These are phyloP conservation scores for Rhizopogon vinicolor DNA, from an alignment of 768 basidiomycete genomes.

Conservation along the genomic window DNA sequence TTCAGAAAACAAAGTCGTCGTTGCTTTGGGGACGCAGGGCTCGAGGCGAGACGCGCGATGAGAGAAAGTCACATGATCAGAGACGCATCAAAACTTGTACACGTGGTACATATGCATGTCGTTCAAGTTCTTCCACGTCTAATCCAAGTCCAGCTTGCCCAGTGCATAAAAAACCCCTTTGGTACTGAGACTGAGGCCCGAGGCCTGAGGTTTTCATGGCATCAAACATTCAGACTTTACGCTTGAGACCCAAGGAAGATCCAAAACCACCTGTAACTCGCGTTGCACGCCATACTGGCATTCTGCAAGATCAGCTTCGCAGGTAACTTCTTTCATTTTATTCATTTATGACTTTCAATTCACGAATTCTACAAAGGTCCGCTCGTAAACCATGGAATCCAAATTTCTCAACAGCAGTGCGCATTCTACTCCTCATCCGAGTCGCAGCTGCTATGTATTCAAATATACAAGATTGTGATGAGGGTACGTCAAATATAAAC, in stretches of 20 bases:
- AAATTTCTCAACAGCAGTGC: constrained; percentile 76
- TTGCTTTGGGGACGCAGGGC: neutral
- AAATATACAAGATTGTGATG: constrained; percentile 94
- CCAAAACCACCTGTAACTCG: constrained; percentile 20
- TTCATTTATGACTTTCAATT: constrained; percentile 7
- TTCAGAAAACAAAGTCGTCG: neutral
- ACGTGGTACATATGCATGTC: too few relatives aligned
- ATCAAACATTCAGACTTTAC: constrained; percentile 44
- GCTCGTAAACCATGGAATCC: constrained; percentile 83
- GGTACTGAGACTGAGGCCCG: neutral
- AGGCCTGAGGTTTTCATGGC: constrained; percentile 29
- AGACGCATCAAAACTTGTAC: too few relatives aligned
- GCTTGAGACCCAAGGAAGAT: constrained; percentile 42
- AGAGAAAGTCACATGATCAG: too few relatives aligned
- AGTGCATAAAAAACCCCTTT: too few relatives aligned
- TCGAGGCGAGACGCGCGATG: too few relatives aligned
- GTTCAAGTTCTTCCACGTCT: too few relatives aligned
- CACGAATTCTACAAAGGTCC: constrained; percentile 34
- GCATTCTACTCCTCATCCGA: constrained; percentile 77
- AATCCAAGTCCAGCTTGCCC: too few relatives aligned
- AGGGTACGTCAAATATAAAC: constrained; percentile 51
- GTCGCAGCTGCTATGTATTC: constrained; percentile 90
- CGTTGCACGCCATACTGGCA: constrained; percentile 52
- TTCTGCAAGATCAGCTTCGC: constrained; percentile 78
- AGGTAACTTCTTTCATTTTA: constrained; percentile 37